Evolutionary conservation across 371 early-diverging fungal genomes (phyloP), one percentile per base, ranked within the genome.

Genomic region (Syncephalastrum racemosum): DNA sequence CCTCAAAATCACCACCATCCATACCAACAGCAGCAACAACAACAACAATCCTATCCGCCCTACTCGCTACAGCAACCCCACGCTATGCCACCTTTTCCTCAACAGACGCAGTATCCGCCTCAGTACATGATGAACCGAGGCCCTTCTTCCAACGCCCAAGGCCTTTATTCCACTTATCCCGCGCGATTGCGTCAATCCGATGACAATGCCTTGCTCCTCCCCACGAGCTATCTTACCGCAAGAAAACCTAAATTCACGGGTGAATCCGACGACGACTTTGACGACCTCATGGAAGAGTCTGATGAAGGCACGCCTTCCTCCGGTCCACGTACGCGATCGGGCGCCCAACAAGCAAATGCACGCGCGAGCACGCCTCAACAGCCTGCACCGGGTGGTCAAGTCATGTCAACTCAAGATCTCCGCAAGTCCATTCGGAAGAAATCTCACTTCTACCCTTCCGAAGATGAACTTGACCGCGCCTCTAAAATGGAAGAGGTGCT

Each of bases 401-500:
- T 50, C 44, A 43, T 25, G 39, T 40, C 66, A 42, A 51, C 25
- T 22, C 41, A 52, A 7, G 54, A 64, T 7, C 50, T 64, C 23
- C 64, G 59, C n/a, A 71, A 62, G 49, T 53, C 60, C 4, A 58
- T 62, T n/a, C 66, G 74, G 2, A 73, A 64, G 53, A 71, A 68
- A 42, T 70, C 64, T 10, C 67, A 73, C n/a, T 36, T 70, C 6
- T 62, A 71, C 42, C 47, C 68, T 0, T 51, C 24, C 5, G 25
- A 59, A 18, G 44, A 46, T 20, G 73, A 73, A 18, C 46, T 82
- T 22, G 81, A 81, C 22, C 66, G 78, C 23, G 84, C 83, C 3
- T 83, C 86, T 24, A 80, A 82, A 49, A 79, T 84, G 43, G 73
- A 74, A 8, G 88, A 88, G 68, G 54, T 71, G 0, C 59, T 94